Conservation (phyloP, 1,284 basidiomycete species). For the Golubevia pallescens region DNA sequence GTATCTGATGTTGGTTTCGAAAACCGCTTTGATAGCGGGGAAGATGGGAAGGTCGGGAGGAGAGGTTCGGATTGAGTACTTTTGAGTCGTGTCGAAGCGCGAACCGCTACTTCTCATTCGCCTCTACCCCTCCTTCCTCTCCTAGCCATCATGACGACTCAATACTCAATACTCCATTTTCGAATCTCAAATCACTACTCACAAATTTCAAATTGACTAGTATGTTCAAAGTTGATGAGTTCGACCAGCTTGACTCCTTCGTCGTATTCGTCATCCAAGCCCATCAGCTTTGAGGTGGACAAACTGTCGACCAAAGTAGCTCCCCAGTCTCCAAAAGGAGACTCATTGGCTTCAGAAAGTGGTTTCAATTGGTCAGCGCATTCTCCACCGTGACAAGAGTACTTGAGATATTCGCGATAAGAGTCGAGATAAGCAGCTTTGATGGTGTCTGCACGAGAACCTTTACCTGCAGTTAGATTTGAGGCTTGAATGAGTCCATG, state of each 20-base stretch:
- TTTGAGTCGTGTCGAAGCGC: no score
- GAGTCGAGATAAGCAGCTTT: slow-evolving; percentile 24
- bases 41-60: neutral
- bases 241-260: slow-evolving; percentile 21
- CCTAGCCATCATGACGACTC: no score
- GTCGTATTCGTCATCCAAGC: slow-evolving; percentile 30
- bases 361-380: slow-evolving; percentile 30
- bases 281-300: slow-evolving; percentile 47
- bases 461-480: slow-evolving; percentile 6
- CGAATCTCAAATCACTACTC: neutral
- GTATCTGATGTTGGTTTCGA: slow-evolving; percentile 55
- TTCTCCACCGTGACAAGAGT: slow-evolving; percentile 20
- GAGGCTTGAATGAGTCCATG: slow-evolving; percentile 6
- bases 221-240: slow-evolving; percentile 36
- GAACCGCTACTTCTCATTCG: no score
- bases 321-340: slow-evolving; percentile 34
- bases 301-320: slow-evolving; percentile 48
- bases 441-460: slow-evolving; percentile 26
- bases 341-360: slow-evolving; percentile 14
- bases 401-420: slow-evolving; percentile 37
- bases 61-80: neutral
- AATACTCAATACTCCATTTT: no score
- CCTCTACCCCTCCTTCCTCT: no score
- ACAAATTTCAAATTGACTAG: slow-evolving; percentile 16
- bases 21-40: slow-evolving; percentile 13